phyloP scores from a whole-genome alignment of 169 alveolate genomes.

The Plasmodium blacklocki region DNA sequence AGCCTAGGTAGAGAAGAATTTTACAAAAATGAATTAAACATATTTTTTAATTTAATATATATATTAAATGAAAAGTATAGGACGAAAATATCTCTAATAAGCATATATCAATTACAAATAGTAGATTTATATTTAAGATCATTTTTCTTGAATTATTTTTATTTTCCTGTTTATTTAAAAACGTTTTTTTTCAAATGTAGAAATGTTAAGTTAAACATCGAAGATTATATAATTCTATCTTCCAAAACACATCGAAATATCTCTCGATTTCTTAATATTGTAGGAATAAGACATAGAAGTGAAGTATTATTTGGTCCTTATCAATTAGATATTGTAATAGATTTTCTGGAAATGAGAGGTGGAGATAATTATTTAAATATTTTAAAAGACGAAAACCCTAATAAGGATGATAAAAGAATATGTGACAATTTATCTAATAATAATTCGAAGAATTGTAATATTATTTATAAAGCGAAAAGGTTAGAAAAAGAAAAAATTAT shows the following conservation, averaged over 20 bases:
- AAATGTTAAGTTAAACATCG: slow-evolving; percentile 23
- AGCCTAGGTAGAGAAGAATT: background rate
- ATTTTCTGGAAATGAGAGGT: slow-evolving; percentile 13
- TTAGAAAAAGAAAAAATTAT: background rate
- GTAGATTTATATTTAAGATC: slow-evolving; percentile 62
- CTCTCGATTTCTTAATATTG: slow-evolving; percentile 38
- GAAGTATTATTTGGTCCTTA: slow-evolving; percentile 72
- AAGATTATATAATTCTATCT: slow-evolving; percentile 53
- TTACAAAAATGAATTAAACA: slow-evolving; percentile 61
- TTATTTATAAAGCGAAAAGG: slow-evolving; percentile 20
- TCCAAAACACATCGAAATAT: slow-evolving; percentile 70
- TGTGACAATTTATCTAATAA: background rate
- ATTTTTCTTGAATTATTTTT: slow-evolving; percentile 27
- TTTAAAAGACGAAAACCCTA: background rate
- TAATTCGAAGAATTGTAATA: background rate
- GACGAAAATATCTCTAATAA: slow-evolving; percentile 41
- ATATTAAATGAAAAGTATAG: slow-evolving; percentile 66
- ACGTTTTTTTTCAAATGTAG: slow-evolving; percentile 39
- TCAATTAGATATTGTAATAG: slow-evolving; percentile 69
- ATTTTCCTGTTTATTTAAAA: slow-evolving; percentile 46
- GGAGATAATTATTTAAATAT: background rate
- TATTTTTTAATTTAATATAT: slow-evolving; percentile 60
- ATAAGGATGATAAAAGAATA: background rate
- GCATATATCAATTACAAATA: slow-evolving; percentile 56
- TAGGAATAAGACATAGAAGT: slow-evolving; percentile 56